Evolutionary conservation across 2,329 filamentous ascomycete species (phyloP), one percentile per base, ranked within the genome.

Genomic region (Exophiala phaeomuriformis): DNA sequence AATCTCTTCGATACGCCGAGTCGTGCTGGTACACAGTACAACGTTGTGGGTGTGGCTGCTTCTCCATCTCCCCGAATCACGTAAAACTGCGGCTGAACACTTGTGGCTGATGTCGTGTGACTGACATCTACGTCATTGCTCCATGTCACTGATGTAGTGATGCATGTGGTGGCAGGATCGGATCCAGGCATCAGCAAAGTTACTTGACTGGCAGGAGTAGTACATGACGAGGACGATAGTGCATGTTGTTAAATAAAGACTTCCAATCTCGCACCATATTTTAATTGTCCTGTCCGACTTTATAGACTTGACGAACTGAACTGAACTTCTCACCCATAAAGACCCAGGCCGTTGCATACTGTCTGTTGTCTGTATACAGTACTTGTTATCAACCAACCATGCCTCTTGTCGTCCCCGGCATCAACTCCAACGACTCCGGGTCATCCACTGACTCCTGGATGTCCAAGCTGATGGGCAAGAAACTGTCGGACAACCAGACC

Each of bases 381-480:
- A 5, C 12, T 41, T 5, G 3, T 5, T 27, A 45, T 10, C 42
- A 10, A n/a, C 29, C 42, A 5, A 45, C 29, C 42, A 76, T 76
- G 74, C 74, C 74, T 64, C 72, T 76, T 51, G 70, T 76, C 52
- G 67, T 75, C 35, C 72, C 73, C 19, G 68, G 70, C 47, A 64
- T 75, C 61, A 72, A 65, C 62, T 64, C 64, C 42, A 58, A 59
- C 32, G 55, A 64, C 43, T 49, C 45, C 19, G 19, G 19, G 36
- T 64, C 65, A 37, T 46, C 41, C 39, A 51, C 42, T 8, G 46
- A 42, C 39, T 64, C 66, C 31, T 76, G 74, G 74, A 64, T 67
- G 47, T 66, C 63, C 43, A 75, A 75, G 62, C 65, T 76, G 32
- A 65, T 72, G 44, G 73, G 74, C 48, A 76, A 76, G 67, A 74